phyloP scores from a whole-genome alignment of 805 yeast species.

The Candida berthetii region DNA sequence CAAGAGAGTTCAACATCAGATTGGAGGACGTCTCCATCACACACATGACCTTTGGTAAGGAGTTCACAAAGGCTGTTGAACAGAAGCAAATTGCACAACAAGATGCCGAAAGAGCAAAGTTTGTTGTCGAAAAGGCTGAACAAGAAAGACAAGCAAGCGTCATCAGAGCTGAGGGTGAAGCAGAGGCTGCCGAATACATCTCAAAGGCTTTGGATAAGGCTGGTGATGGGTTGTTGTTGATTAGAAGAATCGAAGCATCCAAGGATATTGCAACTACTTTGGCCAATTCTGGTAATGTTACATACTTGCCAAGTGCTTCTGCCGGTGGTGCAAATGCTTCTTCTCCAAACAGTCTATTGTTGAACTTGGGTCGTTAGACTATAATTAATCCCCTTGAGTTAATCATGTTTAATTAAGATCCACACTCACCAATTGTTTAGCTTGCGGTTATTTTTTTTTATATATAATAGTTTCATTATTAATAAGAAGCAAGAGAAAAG shows the following conservation, averaged over 20 bases:
- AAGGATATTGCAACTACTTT: conserved; percentile 90
- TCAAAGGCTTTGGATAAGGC: conserved; percentile 89
- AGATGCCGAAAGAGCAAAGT: conserved; percentile 96
- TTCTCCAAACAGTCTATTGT: conserved; percentile 42
- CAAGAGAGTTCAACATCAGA: conserved; percentile 81
- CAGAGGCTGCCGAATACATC: conserved; percentile 94
- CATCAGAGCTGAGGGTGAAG: conserved; percentile 98
- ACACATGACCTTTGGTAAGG: conserved; percentile 94
- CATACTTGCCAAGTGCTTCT: conserved; percentile 68
- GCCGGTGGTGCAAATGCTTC: conserved; percentile 31
- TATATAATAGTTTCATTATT: too few species aligned
- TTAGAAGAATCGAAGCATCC: conserved; percentile 94
- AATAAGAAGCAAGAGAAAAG: too few species aligned
- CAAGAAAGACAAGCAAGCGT: conserved; percentile 94
- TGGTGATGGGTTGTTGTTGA: conserved; percentile 91
- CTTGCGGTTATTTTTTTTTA: too few species aligned
- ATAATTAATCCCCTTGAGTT: too few species aligned
- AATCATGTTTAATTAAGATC: too few species aligned
- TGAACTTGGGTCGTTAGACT: conserved; percentile 61
- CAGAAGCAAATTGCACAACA: conserved; percentile 99
- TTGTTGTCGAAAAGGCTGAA: conserved; percentile 90
- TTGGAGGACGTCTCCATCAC: conserved; percentile 97
- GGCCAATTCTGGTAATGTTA: conserved; percentile 76
- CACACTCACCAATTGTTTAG: too few species aligned
- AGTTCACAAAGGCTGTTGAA: conserved; percentile 97